Percentiles rank a stretch among this genome's conserved stretches.
phyloP scores from a whole-genome alignment of 345 rosid genomes.

The Eucalyptus guilfoylei region DNA sequence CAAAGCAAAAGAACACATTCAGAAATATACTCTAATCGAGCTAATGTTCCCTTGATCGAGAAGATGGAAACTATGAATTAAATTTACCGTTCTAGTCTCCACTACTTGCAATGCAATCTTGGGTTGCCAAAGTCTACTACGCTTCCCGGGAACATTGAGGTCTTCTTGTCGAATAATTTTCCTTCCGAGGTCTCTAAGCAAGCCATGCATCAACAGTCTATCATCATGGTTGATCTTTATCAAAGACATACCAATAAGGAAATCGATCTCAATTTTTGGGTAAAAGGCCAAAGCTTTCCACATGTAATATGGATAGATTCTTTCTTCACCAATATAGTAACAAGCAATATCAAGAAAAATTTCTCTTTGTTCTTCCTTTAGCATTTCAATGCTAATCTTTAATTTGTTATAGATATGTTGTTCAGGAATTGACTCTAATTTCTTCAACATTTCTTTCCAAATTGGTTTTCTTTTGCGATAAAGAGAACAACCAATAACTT shows the following conservation, averaged over 20 bases:
- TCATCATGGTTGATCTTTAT: not conserved
- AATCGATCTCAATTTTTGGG: not conserved
- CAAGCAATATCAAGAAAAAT: not conserved
- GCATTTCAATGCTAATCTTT: not conserved
- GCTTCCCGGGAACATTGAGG: not conserved
- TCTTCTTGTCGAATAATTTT: not conserved
- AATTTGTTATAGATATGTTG: not conserved
- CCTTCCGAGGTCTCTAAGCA: not conserved
- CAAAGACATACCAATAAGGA: not conserved
- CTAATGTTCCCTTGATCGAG: not conserved
- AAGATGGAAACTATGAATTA: not conserved
- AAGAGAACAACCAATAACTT: not conserved
- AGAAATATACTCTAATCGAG: not conserved
- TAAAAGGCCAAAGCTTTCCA: not conserved
- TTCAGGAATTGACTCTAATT: fast-evolving
- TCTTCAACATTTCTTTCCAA: not conserved
- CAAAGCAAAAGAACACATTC: not conserved
- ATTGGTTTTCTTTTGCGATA: not conserved
- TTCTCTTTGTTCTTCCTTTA: not conserved
- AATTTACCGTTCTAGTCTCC: not conserved
- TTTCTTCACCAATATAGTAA: not conserved
- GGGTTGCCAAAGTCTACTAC: not conserved
- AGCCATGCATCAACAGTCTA: not conserved
- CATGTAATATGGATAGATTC: not conserved
- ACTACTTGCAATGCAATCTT: not conserved